Base-by-base conservation (phyloP, 441 rosid genomes). In the Euphorbia schlechtendalii region DNA sequence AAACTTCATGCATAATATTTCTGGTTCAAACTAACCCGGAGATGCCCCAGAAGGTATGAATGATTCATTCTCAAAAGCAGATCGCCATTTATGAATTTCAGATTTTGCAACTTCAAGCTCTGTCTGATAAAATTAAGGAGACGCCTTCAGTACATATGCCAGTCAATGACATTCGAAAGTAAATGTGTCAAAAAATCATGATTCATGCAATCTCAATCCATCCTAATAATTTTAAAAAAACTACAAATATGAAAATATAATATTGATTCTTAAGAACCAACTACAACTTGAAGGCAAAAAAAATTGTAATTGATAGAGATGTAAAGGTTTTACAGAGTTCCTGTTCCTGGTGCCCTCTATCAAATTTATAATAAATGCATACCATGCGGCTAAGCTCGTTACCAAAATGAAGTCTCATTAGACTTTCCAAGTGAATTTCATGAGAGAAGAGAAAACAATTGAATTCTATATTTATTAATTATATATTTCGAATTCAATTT, bases 1-100 rank as follows among this genome's bases (percentile, higher is more conserved):
- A 48, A 24, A 45, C 32, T 55, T 13, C 49, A 60, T 24, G 41
- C 28, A 61, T 48, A 63, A 56, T 0, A 20, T 52, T 30, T 40
- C 73, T 71, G 45, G 69, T 49, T 52, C 43, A 12, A 70, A 38
- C 86, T 79, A 77, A 94, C 99, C 99, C 67, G 89, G 94, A 80
- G 89, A 71, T 65, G 77, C 74, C 67, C 92, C 96, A 46, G 81
- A 55, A 1, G 90, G 87, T 38, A 87, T 57, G 65, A 86, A 87
- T 63, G 89, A 69, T 71, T 87, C 90, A 34, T 83, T 89, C 81
- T 67, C 87, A 82, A 91, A 91, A 22, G 96, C 78, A 71, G 88
- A 78, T 76, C 75, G 88, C 99, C 99, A 94, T 73, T 82, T 87
- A 59, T 76, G 85, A 77, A 91, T 84, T 84, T 87, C 94, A 38